A percentile compares a stretch with the other conserved stretches of the same genome.
phyloP scores from a whole-genome alignment of 225 moss, liverwort and hornwort genomes.

The Bryoerythrophyllum caledonicum region DNA sequence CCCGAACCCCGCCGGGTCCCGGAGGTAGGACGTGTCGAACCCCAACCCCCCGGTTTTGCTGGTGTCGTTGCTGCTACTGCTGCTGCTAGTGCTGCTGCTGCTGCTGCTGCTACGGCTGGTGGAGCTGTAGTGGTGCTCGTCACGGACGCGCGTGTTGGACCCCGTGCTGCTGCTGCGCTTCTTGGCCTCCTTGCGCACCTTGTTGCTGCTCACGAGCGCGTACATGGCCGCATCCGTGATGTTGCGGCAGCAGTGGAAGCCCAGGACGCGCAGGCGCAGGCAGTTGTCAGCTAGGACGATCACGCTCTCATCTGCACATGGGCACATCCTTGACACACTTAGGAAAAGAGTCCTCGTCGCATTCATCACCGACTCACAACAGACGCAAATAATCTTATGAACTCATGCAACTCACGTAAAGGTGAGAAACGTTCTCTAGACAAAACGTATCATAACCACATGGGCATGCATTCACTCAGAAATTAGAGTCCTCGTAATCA shows the following conservation, averaged over 20 bases:
- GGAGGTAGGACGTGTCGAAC: conserved; percentile 66
- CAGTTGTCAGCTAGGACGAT: conserved; percentile 83
- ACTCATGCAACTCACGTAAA: no score
- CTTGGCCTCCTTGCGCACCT: conserved; percentile 43
- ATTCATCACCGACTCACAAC: no score
- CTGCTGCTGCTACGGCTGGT: conserved; percentile 31
- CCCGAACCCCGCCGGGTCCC: conserved; percentile 73
- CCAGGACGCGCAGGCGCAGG: conserved; percentile 71
- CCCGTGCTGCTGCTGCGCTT: conserved; percentile 56
- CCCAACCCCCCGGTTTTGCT: conserved; percentile 56
- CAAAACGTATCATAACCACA: no score
- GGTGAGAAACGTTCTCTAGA: no score
- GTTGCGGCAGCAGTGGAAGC: conserved; percentile 86
- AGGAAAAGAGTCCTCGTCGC: no score
- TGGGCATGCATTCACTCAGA: no score
- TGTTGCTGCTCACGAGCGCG: conserved; percentile 76
- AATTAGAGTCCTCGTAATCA: no score
- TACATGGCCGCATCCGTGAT: conserved; percentile 94
- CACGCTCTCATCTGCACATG: conserved; percentile 74
- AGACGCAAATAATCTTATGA: no score
- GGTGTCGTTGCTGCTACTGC: conserved; percentile 60
- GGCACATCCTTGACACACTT: background rate
- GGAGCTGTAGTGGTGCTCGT: conserved; percentile 24
- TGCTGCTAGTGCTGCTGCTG: conserved; percentile 61
- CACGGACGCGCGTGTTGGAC: conserved; percentile 44